Evolutionary conservation across 2,329 filamentous ascomycete genomes (phyloP).

Genomic region (Chaetothyriales sp.): DNA sequence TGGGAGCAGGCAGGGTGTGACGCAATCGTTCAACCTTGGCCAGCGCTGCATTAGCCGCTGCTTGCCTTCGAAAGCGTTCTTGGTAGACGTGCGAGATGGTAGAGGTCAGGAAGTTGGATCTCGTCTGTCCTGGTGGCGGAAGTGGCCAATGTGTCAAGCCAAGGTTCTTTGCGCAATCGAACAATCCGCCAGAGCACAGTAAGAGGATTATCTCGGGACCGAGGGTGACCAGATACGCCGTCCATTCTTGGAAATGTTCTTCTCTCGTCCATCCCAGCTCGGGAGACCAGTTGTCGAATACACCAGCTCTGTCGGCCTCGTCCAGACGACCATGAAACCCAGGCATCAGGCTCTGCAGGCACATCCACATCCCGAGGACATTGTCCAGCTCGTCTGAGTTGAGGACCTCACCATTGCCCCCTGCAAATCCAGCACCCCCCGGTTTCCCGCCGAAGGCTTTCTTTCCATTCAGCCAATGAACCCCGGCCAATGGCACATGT

Average conservation of each 20-base stretch:
- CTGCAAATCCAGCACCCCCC: constrained; percentile 42
- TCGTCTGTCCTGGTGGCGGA: constrained; percentile 33
- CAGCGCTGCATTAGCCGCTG: constrained; percentile 11
- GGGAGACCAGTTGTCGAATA: constrained; percentile 34
- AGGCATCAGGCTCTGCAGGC: constrained; percentile 42
- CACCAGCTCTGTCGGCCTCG: constrained; percentile 41
- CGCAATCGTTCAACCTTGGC: constrained; percentile 1
- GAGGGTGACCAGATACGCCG: constrained; percentile 44
- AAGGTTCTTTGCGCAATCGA: constrained; percentile 38
- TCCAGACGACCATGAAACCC: constrained; percentile 41
- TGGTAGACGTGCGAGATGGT: constrained; percentile 48
- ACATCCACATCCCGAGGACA: constrained; percentile 53
- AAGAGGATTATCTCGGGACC: constrained; percentile 43
- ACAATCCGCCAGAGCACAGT: constrained; percentile 33
- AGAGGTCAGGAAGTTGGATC: constrained; percentile 46
- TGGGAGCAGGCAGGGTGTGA: constrained; percentile 1
- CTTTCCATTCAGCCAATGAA: constrained; percentile 48
- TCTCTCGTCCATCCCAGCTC: constrained; percentile 31
- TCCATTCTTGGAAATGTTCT: constrained; percentile 47
- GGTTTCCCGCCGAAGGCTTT: constrained; percentile 39
- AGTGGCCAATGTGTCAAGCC: constrained; percentile 46
- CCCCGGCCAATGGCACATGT: constrained; percentile 42
- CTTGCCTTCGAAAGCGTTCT: constrained; percentile 22
- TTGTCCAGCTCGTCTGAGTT: constrained; percentile 46
- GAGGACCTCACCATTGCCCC: constrained; percentile 43